Percentiles rank a stretch among this genome's conserved stretches.
phyloP scores from a whole-genome alignment of 176 grass and related monocot genomes.

The Oryza australiensis region DNA sequence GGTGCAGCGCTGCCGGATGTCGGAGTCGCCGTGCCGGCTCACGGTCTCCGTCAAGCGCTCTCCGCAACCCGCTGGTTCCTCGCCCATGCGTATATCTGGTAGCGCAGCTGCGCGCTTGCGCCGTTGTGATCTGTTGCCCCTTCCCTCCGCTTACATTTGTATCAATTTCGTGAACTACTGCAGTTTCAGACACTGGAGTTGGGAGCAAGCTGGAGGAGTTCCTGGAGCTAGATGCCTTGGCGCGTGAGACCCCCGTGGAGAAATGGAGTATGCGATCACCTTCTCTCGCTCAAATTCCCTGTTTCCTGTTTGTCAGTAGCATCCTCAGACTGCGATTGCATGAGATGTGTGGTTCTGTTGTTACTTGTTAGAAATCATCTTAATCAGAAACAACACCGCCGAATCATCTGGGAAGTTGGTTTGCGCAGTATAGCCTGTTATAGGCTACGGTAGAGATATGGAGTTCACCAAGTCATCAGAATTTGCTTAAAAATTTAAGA shows the following conservation, averaged over 20 bases:
- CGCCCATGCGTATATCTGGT: slow-evolving; percentile 53
- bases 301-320: neutral
- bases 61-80: neutral
- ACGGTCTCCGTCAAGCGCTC: slow-evolving; percentile 49
- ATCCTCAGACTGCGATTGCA: neutral
- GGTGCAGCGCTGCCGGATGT: slow-evolving; percentile 64
- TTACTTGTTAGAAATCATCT: neutral
- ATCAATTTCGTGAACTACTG: slow-evolving; percentile 16
- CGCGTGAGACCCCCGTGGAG: slow-evolving; percentile 15
- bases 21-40: slow-evolving; percentile 65
- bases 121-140: neutral
- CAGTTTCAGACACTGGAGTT: slow-evolving; percentile 77
- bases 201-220: slow-evolving; percentile 75
- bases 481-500: neutral
- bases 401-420: neutral
- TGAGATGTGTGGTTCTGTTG: neutral
- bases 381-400: slow-evolving; percentile 1
- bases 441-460: neutral
- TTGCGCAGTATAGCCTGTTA: neutral
- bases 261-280: slow-evolving; percentile 57
- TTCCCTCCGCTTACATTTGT: neutral
- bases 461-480: neutral
- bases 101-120: neutral
- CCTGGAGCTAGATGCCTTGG: slow-evolving; percentile 37
- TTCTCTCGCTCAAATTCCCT: neutral